phyloP scores from a whole-genome alignment of 495 filamentous ascomycete species.

The Neurospora sp. region DNA sequence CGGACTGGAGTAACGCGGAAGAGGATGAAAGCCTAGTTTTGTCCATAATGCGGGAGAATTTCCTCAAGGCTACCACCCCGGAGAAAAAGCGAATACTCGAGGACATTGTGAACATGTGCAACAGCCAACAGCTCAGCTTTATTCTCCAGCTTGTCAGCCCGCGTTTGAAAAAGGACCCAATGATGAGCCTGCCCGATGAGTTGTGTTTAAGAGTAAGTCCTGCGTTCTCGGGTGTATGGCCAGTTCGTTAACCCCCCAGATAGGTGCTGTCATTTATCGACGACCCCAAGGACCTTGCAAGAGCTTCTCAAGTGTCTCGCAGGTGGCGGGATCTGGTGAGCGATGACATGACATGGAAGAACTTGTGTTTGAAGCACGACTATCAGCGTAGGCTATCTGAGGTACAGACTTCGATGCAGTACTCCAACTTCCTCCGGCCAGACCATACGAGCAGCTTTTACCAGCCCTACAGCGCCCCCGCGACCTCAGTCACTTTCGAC shows the following conservation, averaged over 20 bases:
- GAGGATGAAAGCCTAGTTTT: conserved; percentile 45
- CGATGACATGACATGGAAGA: conserved; percentile 98
- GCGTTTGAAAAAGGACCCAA: conserved; percentile 89
- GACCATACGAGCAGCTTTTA: conserved; percentile 3
- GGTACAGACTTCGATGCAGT: conserved; percentile 22
- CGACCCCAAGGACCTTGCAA: conserved; percentile 81
- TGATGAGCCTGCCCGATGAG: conserved; percentile 80
- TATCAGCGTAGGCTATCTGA: conserved; percentile 55
- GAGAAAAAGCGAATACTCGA: conserved; percentile 58
- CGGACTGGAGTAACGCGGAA: conserved; percentile 42
- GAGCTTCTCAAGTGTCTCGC: conserved; percentile 85
- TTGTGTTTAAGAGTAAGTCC: conserved; percentile 70
- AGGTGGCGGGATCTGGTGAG: conserved; percentile 88
- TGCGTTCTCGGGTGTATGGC: not conserved
- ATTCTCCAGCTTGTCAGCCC: conserved; percentile 89
- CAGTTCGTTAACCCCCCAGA: not conserved
- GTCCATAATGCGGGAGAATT: conserved; percentile 38
- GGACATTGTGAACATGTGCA: conserved; percentile 82
- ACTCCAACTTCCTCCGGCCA: conserved; percentile 13
- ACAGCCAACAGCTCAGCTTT: conserved; percentile 89
- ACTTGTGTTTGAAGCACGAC: conserved; percentile 85
- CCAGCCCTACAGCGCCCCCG: not conserved
- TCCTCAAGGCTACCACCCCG: conserved; percentile 37
- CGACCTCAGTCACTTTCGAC: conserved; percentile 29
- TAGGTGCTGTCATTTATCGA: conserved; percentile 91